A percentile compares a stretch with the other conserved stretches of the same genome.
These are phyloP conservation scores for Mrakia blollopis DNA, from an alignment of 768 basidiomycete species.

Conservation along the genomic window DNA sequence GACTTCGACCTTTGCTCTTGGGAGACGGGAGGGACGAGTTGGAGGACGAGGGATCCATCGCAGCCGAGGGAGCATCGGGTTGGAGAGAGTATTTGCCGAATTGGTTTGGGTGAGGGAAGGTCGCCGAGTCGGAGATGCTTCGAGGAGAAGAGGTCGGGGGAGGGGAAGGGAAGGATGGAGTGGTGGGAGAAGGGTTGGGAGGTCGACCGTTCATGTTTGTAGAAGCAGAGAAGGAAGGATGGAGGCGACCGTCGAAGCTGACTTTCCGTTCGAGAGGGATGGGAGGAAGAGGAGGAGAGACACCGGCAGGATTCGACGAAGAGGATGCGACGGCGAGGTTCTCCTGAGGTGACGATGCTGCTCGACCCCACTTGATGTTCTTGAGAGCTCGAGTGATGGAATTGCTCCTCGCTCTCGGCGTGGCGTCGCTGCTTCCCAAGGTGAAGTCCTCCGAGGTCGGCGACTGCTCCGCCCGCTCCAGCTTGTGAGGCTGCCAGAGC, in stretches of 20 bases:
- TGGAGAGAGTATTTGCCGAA: conserved; percentile 8
- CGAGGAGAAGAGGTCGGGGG: neutral
- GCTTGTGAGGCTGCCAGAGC: neutral
- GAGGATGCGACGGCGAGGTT: neutral
- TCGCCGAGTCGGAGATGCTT: neutral
- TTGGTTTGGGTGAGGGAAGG: neutral
- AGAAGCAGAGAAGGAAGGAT: conserved; percentile 6
- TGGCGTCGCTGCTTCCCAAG: neutral
- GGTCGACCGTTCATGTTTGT: neutral
- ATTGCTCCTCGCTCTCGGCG: conserved; percentile 9
- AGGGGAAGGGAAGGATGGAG: neutral
- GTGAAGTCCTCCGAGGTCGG: neutral
- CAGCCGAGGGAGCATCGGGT: neutral
- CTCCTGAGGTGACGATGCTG: neutral
- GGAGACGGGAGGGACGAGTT: neutral
- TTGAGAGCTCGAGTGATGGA: conserved; percentile 4
- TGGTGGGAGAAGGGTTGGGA: neutral
- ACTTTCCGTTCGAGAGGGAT: neutral
- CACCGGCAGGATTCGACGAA: neutral
- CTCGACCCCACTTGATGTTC: conserved; percentile 9
- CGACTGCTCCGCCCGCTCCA: neutral
- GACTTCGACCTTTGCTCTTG: neutral
- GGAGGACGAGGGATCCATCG: neutral
- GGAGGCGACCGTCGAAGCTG: conserved; percentile 3
- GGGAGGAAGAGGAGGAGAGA: neutral